Percentiles rank a stretch among this genome's conserved stretches.
These are phyloP conservation scores for Leucaena leucocephala DNA, from an alignment of 306 rosid genomes.

Conservation along the genomic window DNA sequence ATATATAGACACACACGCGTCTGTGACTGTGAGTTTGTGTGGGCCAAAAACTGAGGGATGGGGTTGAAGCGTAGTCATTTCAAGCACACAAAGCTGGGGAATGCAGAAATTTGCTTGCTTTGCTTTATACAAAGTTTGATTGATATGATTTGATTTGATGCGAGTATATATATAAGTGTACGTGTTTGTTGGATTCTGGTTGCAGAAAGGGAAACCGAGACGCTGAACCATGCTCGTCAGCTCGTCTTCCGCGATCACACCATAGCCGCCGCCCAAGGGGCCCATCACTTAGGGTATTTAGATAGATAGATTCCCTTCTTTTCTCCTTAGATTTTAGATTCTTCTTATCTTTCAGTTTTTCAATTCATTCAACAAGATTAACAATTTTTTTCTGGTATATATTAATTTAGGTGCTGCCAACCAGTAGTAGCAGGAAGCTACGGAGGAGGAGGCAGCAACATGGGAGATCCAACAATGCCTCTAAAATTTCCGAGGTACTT, in stretches of 20 bases:
- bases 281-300: slow-evolving; percentile 69
- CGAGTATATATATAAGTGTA: neutral
- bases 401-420: slow-evolving; percentile 67
- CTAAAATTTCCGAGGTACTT: slow-evolving; percentile 75
- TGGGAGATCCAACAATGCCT: slow-evolving; percentile 65
- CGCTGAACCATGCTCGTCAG: slow-evolving; percentile 94
- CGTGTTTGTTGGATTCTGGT: slow-evolving; percentile 24
- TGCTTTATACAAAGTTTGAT: neutral
- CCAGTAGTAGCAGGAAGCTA: slow-evolving; percentile 58
- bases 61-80: slow-evolving; percentile 47
- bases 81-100: slow-evolving; percentile 37
- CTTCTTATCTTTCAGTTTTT: neutral
- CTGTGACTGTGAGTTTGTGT: neutral
- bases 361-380: too few relatives aligned
- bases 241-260: slow-evolving; percentile 82
- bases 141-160: neutral
- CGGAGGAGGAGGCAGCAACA: slow-evolving; percentile 22
- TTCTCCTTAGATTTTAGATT: too few relatives aligned
- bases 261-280: slow-evolving; percentile 15
- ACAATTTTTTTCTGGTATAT: too few relatives aligned
- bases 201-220: slow-evolving; percentile 98
- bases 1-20: neutral
- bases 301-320: neutral
- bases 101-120: slow-evolving; percentile 6
- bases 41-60: neutral